Percentiles rank a stretch among this genome's conserved stretches.
phyloP scores from a whole-genome alignment of 805 yeast genomes.

The Myxozyma vanderwaltii region DNA sequence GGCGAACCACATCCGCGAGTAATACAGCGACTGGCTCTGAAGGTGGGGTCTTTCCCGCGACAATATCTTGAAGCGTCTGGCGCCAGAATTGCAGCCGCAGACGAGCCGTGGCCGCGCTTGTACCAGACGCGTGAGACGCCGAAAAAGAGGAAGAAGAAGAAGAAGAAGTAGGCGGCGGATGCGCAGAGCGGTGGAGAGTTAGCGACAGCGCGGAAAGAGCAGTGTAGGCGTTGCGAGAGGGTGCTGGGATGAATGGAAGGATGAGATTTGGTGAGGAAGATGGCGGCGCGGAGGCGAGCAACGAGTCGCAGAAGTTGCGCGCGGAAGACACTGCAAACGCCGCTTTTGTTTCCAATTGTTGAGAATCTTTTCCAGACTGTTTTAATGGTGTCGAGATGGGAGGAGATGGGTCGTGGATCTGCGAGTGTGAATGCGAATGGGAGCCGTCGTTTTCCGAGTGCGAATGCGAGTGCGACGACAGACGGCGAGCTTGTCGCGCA shows the following conservation, averaged over 20 bases:
- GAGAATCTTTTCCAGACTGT: background rate
- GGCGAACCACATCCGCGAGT: conserved; percentile 52
- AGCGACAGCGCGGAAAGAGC: conserved; percentile 60
- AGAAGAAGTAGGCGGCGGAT: conserved; percentile 15
- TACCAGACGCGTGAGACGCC: conserved; percentile 64
- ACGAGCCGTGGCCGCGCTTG: conserved; percentile 44
- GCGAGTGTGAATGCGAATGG: conserved; percentile 20
- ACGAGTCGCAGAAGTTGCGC: conserved; percentile 12
- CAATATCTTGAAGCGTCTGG: conserved; percentile 55
- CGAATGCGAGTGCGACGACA: conserved; percentile 15
- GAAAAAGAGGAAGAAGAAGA: conserved; percentile 20
- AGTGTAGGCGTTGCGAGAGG: conserved; percentile 60
- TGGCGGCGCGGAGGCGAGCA: conserved; percentile 3
- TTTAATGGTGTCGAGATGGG: background rate
- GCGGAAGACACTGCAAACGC: conserved; percentile 14
- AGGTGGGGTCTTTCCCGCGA: conserved; percentile 44
- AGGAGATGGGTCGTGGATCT: conserved; percentile 2
- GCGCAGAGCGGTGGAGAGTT: conserved; percentile 15
- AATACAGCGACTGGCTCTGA: conserved; percentile 70
- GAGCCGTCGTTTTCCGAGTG: conserved; percentile 9
- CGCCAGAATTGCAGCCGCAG: conserved; percentile 76
- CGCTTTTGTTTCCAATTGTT: background rate
- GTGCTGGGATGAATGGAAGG: conserved; percentile 68
- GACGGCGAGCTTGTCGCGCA: background rate
- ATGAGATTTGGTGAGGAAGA: conserved; percentile 51